A percentile compares a stretch with the other conserved stretches of the same genome.
Conservation (phyloP, 148 eudicot species). For the Rhododendron ovatum region DNA sequence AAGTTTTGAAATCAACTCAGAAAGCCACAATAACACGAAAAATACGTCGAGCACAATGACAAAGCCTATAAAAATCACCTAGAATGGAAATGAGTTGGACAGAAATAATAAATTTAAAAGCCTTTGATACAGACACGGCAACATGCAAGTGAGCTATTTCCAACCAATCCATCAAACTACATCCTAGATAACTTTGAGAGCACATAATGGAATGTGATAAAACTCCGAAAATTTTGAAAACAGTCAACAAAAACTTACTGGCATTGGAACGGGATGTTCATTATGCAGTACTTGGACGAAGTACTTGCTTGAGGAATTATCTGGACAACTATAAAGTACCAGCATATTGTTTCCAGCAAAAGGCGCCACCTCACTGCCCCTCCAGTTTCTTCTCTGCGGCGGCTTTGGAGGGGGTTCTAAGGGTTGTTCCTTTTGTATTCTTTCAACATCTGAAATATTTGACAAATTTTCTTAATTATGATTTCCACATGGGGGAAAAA, state of each 20-base stretch:
- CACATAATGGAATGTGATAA: background rate
- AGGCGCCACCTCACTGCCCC: slow-evolving; percentile 72
- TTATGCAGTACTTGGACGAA: slow-evolving; percentile 89
- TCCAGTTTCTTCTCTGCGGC: slow-evolving; percentile 78
- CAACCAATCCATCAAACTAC: background rate
- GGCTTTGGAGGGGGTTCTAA: slow-evolving; percentile 76
- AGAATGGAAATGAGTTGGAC: background rate
- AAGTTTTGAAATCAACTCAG: background rate
- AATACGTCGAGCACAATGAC: background rate
- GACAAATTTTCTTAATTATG: background rate
- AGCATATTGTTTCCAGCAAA: slow-evolving; percentile 95
- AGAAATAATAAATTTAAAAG: background rate
- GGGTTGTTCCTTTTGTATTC: slow-evolving; percentile 63
- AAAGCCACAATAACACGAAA: background rate
- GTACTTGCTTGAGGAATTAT: slow-evolving; percentile 56
- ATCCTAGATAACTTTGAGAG: background rate
- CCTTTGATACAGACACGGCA: background rate
- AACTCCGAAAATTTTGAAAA: no score
- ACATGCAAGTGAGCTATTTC: background rate
- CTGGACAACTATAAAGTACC: slow-evolving; percentile 73
- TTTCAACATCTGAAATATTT: slow-evolving; percentile 56
- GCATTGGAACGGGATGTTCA: slow-evolving; percentile 73
- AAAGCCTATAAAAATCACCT: background rate
- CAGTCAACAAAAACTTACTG: slow-evolving; percentile 49
- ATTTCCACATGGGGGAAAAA: background rate